phyloP scores from a whole-genome alignment of 2,329 filamentous ascomycete species.

The Epichloe coenophiala region DNA sequence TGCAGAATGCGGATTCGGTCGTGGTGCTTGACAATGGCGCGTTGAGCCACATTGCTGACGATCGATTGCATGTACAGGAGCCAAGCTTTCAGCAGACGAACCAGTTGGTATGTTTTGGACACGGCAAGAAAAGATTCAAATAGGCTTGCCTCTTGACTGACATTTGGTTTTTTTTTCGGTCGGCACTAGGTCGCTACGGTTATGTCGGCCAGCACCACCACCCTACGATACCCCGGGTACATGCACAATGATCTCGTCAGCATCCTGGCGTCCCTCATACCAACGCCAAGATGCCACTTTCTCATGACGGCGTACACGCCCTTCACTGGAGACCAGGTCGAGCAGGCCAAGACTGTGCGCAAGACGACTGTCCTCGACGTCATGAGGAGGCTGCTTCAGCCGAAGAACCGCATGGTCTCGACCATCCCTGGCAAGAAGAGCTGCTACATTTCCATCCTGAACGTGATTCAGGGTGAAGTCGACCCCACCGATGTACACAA shows the following conservation, averaged over 20 bases:
- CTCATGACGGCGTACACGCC: conserved; percentile 97
- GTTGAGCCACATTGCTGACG: conserved; percentile 82
- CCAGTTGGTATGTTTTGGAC: conserved; percentile 50
- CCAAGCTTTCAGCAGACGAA: conserved; percentile 97
- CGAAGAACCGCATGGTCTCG: conserved; percentile 98
- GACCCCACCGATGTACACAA: conserved; percentile 98
- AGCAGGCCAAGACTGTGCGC: conserved; percentile 92
- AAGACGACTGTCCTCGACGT: conserved; percentile 98
- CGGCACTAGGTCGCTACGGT: conserved; percentile 64
- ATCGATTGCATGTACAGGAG: conserved; percentile 86
- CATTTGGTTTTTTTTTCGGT: neutral
- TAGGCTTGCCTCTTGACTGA: neutral
- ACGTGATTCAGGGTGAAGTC: conserved; percentile 97
- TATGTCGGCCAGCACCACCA: conserved; percentile 97
- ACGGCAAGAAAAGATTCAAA: neutral
- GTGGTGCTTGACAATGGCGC: conserved; percentile 96
- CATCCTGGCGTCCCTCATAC: conserved; percentile 90
- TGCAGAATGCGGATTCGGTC: conserved; percentile 93
- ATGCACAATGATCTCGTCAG: conserved; percentile 99
- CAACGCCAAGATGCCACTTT: conserved; percentile 94
- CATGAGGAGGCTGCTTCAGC: conserved; percentile 88
- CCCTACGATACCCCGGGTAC: conserved; percentile 91
- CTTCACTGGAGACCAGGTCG: conserved; percentile 90
- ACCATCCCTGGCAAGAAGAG: conserved; percentile 91
- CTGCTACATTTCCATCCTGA: conserved; percentile 97